Conservation (phyloP, 192 early-diverging fungal species). For the Thamnidium elegans region DNA sequence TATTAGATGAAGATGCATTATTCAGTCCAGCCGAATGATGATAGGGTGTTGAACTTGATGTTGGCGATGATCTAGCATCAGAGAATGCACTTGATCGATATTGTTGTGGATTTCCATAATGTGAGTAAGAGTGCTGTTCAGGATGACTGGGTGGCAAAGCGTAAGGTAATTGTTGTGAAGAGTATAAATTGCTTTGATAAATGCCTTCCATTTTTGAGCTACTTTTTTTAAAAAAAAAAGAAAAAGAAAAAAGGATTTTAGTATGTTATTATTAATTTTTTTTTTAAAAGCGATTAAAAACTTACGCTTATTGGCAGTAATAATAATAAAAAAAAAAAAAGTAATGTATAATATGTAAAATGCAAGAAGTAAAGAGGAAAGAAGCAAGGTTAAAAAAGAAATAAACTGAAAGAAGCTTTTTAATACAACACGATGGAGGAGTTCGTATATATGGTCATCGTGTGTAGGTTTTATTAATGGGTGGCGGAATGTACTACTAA, state of each 20-base stretch:
- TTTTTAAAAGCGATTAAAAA: no score
- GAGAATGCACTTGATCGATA: conserved; percentile 23
- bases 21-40: conserved; percentile 15
- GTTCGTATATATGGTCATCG: no score
- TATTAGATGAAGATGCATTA: background rate
- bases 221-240: no score
- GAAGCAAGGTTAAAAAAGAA: background rate
- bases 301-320: no score
- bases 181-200: conserved; percentile 22
- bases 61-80: conserved; percentile 2
- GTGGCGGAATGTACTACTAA: conserved; percentile 4
- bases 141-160: conserved; percentile 9
- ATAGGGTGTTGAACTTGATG: background rate
- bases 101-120: conserved; percentile 10
- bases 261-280: no score
- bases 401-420: conserved; percentile 7
- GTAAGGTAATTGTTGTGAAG: conserved; percentile 14
- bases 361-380: conserved; percentile 5
- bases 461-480: background rate
- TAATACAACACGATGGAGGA: background rate
- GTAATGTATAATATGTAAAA: no score
- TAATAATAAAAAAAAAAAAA: no score
- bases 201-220: conserved; percentile 18
- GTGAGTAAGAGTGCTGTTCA: conserved; percentile 3
- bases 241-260: no score